Conservation (phyloP, 306 rosid genomes). For the Quercus berberidifolia region DNA sequence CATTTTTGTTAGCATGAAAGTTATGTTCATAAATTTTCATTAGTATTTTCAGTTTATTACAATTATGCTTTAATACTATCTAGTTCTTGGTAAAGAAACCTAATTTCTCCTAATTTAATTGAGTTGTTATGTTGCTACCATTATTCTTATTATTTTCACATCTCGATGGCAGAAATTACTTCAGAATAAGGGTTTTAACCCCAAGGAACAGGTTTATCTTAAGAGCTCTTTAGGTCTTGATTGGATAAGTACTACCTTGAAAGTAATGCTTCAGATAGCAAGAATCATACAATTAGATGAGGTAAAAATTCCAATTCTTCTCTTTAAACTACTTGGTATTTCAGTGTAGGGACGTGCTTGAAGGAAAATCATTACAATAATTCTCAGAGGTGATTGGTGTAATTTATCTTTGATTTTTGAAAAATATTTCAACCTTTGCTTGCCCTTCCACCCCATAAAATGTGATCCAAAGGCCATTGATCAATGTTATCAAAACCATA, state of each 20-base stretch:
- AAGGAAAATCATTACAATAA: background rate
- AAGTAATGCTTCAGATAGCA: conserved; percentile 56
- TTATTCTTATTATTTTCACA: conserved; percentile 14
- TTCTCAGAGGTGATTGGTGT: too few species aligned
- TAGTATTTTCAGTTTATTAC: background rate
- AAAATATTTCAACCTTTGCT: too few species aligned
- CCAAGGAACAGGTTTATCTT: conserved; percentile 50
- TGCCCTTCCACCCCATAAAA: too few species aligned
- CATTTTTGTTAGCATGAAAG: conserved; percentile 2
- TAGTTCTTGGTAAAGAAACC: background rate
- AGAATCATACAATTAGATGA: conserved; percentile 68
- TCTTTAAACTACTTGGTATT: conserved; percentile 14
- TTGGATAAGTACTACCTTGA: conserved; percentile 36
- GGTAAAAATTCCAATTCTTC: conserved; percentile 42
- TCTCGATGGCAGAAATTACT: conserved; percentile 51
- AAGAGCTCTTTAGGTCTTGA: conserved; percentile 28
- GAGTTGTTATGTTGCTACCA: conserved; percentile 13
- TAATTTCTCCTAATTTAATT: conserved; percentile 1
- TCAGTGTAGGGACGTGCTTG: conserved; percentile 11
- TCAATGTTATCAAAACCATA: too few species aligned
- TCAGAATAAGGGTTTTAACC: conserved; percentile 50
- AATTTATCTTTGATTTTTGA: too few species aligned
- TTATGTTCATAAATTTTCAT: background rate
- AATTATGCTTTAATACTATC: background rate
- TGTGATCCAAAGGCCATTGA: too few species aligned